Conservation (phyloP, 2,329 filamentous ascomycete species). For the Microdochium nivale region DNA sequence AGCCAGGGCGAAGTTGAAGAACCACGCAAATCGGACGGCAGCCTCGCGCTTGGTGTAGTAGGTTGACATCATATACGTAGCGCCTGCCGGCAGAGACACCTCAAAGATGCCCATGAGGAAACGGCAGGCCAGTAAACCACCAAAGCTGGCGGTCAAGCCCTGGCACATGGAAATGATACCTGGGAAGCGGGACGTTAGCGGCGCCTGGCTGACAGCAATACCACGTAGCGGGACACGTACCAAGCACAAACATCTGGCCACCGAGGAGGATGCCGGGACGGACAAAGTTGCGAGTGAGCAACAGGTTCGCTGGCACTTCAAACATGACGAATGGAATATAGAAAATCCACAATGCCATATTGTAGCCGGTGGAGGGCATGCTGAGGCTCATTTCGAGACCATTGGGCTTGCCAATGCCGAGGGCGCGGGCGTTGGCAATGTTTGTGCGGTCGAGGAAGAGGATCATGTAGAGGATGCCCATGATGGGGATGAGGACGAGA, state of each 20-base stretch:
- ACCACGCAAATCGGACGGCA: constrained; percentile 18
- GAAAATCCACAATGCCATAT: constrained; percentile 31
- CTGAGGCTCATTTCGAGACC: constrained; percentile 31
- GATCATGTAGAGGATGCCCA: constrained; percentile 18
- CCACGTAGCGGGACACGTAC: no score
- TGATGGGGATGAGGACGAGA: constrained; percentile 15
- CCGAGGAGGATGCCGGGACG: constrained; percentile 27
- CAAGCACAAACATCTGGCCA: constrained; percentile 30
- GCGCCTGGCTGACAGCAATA: not conserved
- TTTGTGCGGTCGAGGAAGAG: constrained; percentile 18
- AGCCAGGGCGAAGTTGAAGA: constrained; percentile 26
- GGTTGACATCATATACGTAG: constrained; percentile 18
- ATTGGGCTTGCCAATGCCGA: constrained; percentile 20
- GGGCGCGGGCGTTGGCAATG: constrained; percentile 34
- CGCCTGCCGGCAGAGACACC: constrained; percentile 18
- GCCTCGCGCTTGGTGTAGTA: constrained; percentile 18
- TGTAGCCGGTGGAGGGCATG: constrained; percentile 32
- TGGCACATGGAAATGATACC: constrained; percentile 32
- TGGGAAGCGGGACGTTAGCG: constrained; percentile 6
- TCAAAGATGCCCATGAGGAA: constrained; percentile 77
- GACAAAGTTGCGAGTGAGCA: constrained; percentile 28
- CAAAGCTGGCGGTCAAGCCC: constrained; percentile 28
- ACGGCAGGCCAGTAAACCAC: constrained; percentile 21
- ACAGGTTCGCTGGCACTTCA: constrained; percentile 36
- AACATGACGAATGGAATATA: constrained; percentile 35